Base-by-base conservation (phyloP, 2,329 filamentous ascomycete genomes). In the Fusarium cyanostomum region DNA sequence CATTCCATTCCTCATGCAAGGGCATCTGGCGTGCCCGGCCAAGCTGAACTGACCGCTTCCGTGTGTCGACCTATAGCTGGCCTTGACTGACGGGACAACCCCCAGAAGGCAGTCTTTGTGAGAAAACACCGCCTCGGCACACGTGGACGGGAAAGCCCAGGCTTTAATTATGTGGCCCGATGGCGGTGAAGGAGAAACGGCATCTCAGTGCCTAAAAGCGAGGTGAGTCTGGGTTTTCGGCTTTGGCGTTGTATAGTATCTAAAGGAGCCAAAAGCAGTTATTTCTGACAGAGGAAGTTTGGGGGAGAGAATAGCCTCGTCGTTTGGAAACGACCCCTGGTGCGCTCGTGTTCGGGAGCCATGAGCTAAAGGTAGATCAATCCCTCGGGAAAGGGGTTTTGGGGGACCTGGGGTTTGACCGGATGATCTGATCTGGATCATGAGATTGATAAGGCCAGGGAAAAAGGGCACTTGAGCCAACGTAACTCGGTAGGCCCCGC, bases 361-460 rank as follows among this genome's bases (percentile, higher is more conserved):
- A 21, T 38, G 50, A 65, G 52, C 63, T 65, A 52, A 59, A 38
- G 45, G 63, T 58, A 58, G 62, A 65, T 65, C 48, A 21, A 21
- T 21, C 33, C 33, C 31, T 38, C 21, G 38, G 52, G 31, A 51
- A 42, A 39, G 52, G 37, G 45, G 30, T 31, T 26, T 38, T 63
- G 43, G 59, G 28, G 41, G 26, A 52, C 38, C 45, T 39, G 62
- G 63, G 63, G 59, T 54, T 35, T 43, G 50, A 46, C 49, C 58
- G 44, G 52, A 44, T 62, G 65, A 70, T 70, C 65, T 56, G 24
- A n/a, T 39, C 21, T 21, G 48, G 43, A 70, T 69, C 66, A 69
- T 70, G 51, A 69, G 68, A 69, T 70, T 62, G 68, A 70, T 62
- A 70, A 68, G 60, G 41, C 39, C 42, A 45, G n/a, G 39, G 21